Evolutionary conservation across 2,329 filamentous ascomycete genomes (phyloP).

Genomic region (Xylariaceae sp.): DNA sequence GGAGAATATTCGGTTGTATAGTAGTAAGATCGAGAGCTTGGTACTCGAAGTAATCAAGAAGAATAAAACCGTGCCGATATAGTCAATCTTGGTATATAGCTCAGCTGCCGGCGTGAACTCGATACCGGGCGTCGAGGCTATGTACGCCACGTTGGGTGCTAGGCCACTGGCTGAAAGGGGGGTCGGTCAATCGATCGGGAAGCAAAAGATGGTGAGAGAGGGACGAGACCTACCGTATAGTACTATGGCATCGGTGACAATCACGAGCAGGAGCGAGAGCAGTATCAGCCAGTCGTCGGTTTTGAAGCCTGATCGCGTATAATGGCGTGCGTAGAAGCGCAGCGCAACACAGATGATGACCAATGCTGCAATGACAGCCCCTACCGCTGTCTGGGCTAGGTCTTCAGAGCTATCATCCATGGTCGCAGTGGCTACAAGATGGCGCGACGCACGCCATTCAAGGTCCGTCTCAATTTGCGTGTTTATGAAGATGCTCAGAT

Average conservation of each 20-base stretch:
- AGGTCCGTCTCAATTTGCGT: too few relatives aligned
- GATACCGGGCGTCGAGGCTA: too few relatives aligned
- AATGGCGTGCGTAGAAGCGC: constrained; percentile 16
- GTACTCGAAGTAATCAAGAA: constrained; percentile 27
- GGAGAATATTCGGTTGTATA: constrained; percentile 32
- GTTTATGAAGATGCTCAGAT: too few relatives aligned
- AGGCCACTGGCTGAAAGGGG: too few relatives aligned
- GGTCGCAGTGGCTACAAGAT: too few relatives aligned
- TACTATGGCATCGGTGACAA: constrained; percentile 9
- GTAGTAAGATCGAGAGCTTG: constrained; percentile 30
- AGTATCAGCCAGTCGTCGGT: constrained; percentile 20
- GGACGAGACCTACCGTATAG: constrained; percentile 22
- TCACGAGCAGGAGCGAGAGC: constrained; percentile 6
- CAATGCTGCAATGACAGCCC: constrained; percentile 5
- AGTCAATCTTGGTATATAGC: constrained; percentile 10
- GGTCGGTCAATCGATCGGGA: too few relatives aligned
- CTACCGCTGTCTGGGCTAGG: constrained; percentile 7
- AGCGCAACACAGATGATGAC: constrained; percentile 7
- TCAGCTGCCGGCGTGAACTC: too few relatives aligned
- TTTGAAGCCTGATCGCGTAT: constrained; percentile 3
- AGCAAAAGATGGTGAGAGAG: constrained; percentile 22
- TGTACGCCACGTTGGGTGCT: too few relatives aligned
- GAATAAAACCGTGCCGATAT: constrained; percentile 27
- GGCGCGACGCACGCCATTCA: too few relatives aligned
- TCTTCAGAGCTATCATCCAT: constrained; percentile 9